phyloP scores from a whole-genome alignment of 257 asterid genomes.

The Gentiana dahurica region DNA sequence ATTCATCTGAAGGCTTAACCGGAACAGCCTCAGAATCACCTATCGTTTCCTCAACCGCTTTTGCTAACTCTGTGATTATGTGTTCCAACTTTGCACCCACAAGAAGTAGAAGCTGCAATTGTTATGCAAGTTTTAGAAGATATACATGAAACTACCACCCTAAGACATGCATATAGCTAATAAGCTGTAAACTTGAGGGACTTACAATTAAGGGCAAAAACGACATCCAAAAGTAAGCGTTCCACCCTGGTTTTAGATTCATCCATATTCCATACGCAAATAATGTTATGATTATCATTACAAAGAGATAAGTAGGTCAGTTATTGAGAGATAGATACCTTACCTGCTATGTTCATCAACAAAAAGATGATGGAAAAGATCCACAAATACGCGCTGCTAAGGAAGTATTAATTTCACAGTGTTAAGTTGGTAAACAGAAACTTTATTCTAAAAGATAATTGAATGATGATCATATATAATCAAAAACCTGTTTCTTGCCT shows the following conservation, averaged over 20 bases:
- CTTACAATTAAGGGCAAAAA: constrained; percentile 74
- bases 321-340: no score
- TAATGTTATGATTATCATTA: constrained; percentile 37
- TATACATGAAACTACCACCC: not conserved
- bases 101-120: constrained; percentile 52
- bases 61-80: constrained; percentile 61
- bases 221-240: constrained; percentile 80
- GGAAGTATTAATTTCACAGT: constrained; percentile 3
- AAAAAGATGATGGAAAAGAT: constrained; percentile 70
- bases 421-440: constrained; percentile 24
- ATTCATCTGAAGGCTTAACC: constrained; percentile 61
- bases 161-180: not conserved
- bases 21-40: constrained; percentile 21
- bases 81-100: constrained; percentile 91
- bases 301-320: no score
- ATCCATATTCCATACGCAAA: constrained; percentile 66
- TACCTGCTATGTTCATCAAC: constrained; percentile 78
- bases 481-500: constrained; percentile 28
- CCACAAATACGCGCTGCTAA: constrained; percentile 88
- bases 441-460: not conserved
- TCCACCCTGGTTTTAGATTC: constrained; percentile 73
- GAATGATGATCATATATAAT: not conserved
- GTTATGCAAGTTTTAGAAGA: not conserved
- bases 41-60: constrained; percentile 28
- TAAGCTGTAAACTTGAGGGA: constrained; percentile 12